phyloP scores from a whole-genome alignment of 768 basidiomycete genomes.

The Tulasnella calospora region DNA sequence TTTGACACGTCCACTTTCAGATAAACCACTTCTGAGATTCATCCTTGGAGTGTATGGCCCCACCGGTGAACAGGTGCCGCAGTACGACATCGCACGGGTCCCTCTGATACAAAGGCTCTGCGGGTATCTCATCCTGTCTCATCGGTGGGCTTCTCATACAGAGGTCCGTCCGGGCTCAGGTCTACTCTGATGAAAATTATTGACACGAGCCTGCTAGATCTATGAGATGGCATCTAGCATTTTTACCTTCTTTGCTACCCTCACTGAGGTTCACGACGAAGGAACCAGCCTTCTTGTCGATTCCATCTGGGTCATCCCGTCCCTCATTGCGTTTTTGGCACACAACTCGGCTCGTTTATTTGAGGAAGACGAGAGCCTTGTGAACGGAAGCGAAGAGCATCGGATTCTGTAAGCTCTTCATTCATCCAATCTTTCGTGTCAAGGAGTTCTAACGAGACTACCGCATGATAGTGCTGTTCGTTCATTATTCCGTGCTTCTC shows the following conservation, averaged over 20 bases:
- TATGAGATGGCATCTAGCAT: slow-evolving; percentile 39
- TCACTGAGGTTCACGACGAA: slow-evolving; percentile 42
- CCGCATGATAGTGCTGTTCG: slow-evolving; percentile 45
- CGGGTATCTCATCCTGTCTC: slow-evolving; percentile 44
- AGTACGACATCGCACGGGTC: slow-evolving; percentile 25
- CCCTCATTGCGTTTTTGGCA: slow-evolving; percentile 54
- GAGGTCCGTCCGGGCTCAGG: background rate
- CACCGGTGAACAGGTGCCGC: background rate
- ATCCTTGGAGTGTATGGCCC: background rate
- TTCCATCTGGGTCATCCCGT: slow-evolving; percentile 58
- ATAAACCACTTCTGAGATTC: background rate
- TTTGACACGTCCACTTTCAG: background rate
- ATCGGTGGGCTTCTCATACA: slow-evolving; percentile 3
- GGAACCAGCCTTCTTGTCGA: slow-evolving; percentile 41
- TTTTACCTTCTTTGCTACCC: slow-evolving; percentile 42
- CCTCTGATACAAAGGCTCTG: slow-evolving; percentile 50
- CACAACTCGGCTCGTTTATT: slow-evolving; percentile 55
- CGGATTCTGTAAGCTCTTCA: slow-evolving; percentile 37
- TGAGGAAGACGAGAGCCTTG: slow-evolving; percentile 54
- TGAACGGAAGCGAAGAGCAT: slow-evolving; percentile 38
- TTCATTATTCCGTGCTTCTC: slow-evolving; percentile 49
- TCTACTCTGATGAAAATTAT: background rate
- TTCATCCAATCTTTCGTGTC: slow-evolving; percentile 13
- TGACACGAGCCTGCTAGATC: background rate
- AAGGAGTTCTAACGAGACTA: slow-evolving; percentile 20